Percentiles rank a stretch among this genome's conserved stretches.
Conservation (phyloP, 2,329 filamentous ascomycete species). For the Nectriaceae sp. region DNA sequence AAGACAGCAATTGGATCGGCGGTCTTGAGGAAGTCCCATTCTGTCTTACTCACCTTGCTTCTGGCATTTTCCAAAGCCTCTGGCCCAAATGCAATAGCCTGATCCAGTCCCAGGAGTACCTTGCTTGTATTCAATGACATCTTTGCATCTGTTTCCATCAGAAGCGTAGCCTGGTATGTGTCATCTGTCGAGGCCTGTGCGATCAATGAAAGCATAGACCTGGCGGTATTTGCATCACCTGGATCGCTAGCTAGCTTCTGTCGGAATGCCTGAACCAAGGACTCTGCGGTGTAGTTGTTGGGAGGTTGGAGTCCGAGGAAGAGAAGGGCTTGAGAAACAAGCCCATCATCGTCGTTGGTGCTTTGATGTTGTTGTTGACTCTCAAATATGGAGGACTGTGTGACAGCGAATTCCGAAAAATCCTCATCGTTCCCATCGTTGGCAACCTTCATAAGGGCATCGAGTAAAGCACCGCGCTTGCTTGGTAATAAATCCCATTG, state of each 20-base stretch:
- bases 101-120: conserved; percentile 31
- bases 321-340: conserved; percentile 34
- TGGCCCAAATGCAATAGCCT: conserved; percentile 24
- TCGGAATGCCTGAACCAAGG: conserved; percentile 38
- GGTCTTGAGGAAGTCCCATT: too few relatives aligned
- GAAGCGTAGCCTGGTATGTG: conserved; percentile 33
- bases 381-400: conserved; percentile 42
- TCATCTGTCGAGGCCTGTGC: conserved; percentile 37
- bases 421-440: conserved; percentile 37
- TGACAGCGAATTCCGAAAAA: conserved; percentile 39
- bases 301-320: conserved; percentile 38
- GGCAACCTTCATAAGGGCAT: conserved; percentile 36
- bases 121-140: conserved; percentile 39
- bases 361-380: conserved; percentile 33
- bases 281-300: conserved; percentile 37
- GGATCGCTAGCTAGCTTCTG: conserved; percentile 35
- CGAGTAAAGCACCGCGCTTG: conserved; percentile 33
- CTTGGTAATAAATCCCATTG: conserved; percentile 40
- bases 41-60: conserved; percentile 31
- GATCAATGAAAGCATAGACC: conserved; percentile 37
- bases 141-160: conserved; percentile 37
- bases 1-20: neutral
- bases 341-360: conserved; percentile 31
- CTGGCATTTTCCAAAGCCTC: conserved; percentile 28
- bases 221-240: conserved; percentile 31